phyloP scores from a whole-genome alignment of 139 green algal genomes.

The Chlorella sorokiniana region DNA sequence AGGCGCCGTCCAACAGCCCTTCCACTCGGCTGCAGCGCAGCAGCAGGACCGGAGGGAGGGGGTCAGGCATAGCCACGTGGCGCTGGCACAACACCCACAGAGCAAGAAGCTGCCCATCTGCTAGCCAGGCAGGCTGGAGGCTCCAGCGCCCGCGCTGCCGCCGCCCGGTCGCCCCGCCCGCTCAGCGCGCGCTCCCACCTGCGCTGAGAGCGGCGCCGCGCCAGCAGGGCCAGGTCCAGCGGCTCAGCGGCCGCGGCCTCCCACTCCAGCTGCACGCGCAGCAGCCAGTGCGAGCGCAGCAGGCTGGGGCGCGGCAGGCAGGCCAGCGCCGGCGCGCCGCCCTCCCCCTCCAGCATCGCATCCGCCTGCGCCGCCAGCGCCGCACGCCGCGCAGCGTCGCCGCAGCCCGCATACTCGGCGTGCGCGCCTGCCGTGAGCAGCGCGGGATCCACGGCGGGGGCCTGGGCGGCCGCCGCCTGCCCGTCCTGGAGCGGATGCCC shows the following conservation, averaged over 20 bases:
- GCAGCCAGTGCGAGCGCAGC: slow-evolving; percentile 36
- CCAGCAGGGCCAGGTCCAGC: slow-evolving; percentile 5
- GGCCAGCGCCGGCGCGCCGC: background rate
- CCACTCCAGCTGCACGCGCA: slow-evolving; percentile 33
- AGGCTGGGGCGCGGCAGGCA: background rate
- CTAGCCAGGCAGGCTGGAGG: background rate
- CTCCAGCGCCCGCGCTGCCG: background rate
- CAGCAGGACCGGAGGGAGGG: background rate
- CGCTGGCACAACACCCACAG: background rate
- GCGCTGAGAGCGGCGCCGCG: slow-evolving; percentile 12
- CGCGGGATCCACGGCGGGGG: too few species aligned
- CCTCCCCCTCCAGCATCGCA: background rate
- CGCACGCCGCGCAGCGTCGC: background rate
- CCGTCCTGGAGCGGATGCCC: too few species aligned
- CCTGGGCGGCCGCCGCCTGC: too few species aligned
- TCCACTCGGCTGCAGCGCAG: background rate
- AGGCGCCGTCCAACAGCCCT: slow-evolving; percentile 4
- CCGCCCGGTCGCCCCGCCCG: too few species aligned
- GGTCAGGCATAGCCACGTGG: background rate
- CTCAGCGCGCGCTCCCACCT: too few species aligned
- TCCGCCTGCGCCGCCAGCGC: background rate
- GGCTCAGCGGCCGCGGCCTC: background rate
- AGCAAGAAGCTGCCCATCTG: too few species aligned
- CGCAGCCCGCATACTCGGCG: too few species aligned
- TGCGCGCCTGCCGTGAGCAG: too few species aligned